phyloP scores from a whole-genome alignment of 805 yeast genomes.

The Yarrowia sp. region DNA sequence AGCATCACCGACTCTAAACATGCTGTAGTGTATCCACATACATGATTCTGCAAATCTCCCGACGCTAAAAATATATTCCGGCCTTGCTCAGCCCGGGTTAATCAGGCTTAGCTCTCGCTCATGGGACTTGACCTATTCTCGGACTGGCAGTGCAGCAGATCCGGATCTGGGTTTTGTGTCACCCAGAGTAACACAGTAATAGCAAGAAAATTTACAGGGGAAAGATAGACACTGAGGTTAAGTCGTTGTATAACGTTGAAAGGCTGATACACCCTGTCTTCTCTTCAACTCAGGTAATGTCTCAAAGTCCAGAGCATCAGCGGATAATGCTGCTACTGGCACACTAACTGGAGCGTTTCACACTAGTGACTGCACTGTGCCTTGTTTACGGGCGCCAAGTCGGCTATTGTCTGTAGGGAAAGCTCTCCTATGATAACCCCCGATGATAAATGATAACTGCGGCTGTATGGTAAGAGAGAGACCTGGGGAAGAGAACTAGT shows the following conservation, averaged over 20 bases:
- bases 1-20: too few relatives aligned
- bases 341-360: constrained; percentile 2
- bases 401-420: not conserved
- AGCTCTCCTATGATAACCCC: not conserved
- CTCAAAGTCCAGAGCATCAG: too few relatives aligned
- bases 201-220: not conserved
- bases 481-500: not conserved
- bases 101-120: constrained; percentile 4
- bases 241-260: not conserved
- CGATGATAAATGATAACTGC: not conserved
- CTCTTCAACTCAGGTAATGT: too few relatives aligned
- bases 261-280: too few relatives aligned
- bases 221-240: not conserved
- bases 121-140: not conserved
- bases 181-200: not conserved
- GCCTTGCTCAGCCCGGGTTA: constrained; percentile 21
- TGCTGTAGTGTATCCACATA: too few relatives aligned
- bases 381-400: not conserved
- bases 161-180: not conserved
- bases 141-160: not conserved
- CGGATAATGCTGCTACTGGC: not conserved
- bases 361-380: not conserved
- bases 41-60: too few relatives aligned
- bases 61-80: not conserved
- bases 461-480: not conserved